A percentile compares a stretch with the other conserved stretches of the same genome.
Conservation (phyloP, 1,139 yeast species). For the Tardiomyces blankii region DNA sequence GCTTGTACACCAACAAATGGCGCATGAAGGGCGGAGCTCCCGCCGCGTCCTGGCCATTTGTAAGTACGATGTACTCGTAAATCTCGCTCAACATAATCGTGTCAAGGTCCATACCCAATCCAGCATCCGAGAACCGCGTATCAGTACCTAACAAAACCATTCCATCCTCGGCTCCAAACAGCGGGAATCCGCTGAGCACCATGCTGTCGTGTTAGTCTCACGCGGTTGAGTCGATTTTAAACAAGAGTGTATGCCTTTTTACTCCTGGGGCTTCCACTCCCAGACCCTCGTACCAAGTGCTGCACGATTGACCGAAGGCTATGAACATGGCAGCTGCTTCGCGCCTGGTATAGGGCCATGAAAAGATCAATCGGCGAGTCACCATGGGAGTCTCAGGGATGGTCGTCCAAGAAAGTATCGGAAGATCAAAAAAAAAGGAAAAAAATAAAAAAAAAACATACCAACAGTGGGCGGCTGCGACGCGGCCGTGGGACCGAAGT, state of each 20-base stretch:
- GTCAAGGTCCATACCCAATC: conserved; percentile 28
- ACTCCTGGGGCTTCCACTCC: too few species aligned
- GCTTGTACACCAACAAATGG: conserved; percentile 44
- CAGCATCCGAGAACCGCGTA: conserved; percentile 9
- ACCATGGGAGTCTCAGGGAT: too few species aligned
- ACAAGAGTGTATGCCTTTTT: too few species aligned
- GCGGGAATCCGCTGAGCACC: conserved; percentile 16
- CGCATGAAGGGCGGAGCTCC: conserved; percentile 25
- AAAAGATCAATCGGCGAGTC: too few species aligned
- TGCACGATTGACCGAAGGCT: too few species aligned
- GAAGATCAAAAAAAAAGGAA: too few species aligned
- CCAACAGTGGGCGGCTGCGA: conserved; percentile 26
- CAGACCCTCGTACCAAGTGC: too few species aligned
- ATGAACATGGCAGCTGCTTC: too few species aligned
- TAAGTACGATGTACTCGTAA: conserved; percentile 46
- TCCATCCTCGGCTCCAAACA: conserved; percentile 18
- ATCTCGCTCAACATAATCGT: conserved; percentile 52
- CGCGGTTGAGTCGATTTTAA: too few species aligned
- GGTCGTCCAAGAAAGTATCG: too few species aligned
- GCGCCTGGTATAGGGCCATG: too few species aligned
- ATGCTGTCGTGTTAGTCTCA: conserved; percentile 5
- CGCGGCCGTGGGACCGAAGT: conserved; percentile 18
- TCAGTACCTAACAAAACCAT: conserved; percentile 21
- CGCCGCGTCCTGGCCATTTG: conserved; percentile 21
- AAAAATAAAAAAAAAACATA: conserved; percentile 1